Percentiles rank a stretch among this genome's conserved stretches.
Evolutionary conservation across 2,329 filamentous ascomycete species (phyloP).

Genomic region (Paracamarosporium sp.): DNA sequence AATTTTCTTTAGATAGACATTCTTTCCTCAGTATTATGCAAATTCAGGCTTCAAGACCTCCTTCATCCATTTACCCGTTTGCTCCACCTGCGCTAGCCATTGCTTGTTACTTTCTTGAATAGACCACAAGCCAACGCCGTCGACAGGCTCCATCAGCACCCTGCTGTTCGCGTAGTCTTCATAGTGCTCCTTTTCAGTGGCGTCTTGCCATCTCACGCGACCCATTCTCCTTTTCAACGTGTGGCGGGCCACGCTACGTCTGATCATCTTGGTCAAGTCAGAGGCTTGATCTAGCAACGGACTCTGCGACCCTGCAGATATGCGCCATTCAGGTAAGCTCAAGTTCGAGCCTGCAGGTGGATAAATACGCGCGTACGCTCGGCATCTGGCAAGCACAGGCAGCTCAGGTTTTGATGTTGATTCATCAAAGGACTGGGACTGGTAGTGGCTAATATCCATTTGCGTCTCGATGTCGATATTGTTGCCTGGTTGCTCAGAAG

Average conservation of each 20-base stretch:
- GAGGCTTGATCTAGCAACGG: constrained; percentile 48
- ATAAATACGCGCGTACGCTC: constrained; percentile 48
- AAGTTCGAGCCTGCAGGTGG: constrained; percentile 50
- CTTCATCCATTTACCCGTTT: constrained; percentile 38
- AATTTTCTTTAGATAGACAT: not conserved
- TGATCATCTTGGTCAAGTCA: constrained; percentile 50
- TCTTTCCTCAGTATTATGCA: not conserved
- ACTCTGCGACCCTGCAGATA: constrained; percentile 47
- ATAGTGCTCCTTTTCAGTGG: constrained; percentile 34
- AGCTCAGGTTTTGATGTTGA: constrained; percentile 13
- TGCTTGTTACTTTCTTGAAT: constrained; percentile 11
- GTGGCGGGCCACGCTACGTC: constrained; percentile 48
- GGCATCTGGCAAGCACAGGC: constrained; percentile 35
- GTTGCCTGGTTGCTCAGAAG: constrained; percentile 32
- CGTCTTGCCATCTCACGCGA: constrained; percentile 30
- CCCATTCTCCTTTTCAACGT: constrained; percentile 30
- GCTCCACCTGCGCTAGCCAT: constrained; percentile 20
- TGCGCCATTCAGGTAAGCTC: constrained; percentile 49
- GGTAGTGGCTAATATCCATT: constrained; percentile 36
- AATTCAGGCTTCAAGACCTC: constrained; percentile 17
- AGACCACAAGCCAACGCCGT: constrained; percentile 36
- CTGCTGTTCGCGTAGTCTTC: constrained; percentile 31
- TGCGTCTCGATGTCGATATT: constrained; percentile 39
- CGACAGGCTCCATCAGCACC: constrained; percentile 20
- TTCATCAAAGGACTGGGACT: constrained; percentile 27